Base-by-base conservation (phyloP, 331 rosid genomes). In the Malus hybrid region DNA sequence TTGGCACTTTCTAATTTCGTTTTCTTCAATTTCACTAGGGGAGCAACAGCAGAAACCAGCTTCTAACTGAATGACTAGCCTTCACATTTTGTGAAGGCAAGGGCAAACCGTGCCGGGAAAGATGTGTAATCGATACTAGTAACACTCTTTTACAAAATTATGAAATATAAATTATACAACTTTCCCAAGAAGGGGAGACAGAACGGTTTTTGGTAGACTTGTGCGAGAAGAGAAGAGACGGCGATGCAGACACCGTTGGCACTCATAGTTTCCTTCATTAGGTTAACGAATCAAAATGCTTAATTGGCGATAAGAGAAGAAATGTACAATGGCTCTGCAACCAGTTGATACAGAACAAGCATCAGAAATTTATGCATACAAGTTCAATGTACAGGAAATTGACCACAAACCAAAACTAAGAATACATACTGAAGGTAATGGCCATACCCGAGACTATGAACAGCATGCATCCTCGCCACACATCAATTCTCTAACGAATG, bases 281-380 rank as follows among this genome's bases (percentile, higher is more conserved):
- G 89, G 73, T 63, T 55, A 71, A 87, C 84, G 85, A 86, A 85
- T 86, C 85, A 54, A 86, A 82, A 81, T 82, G 74, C 90, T 83
- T 57, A 84, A 80, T 78, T 77, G 71, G 73, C 73, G 80, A 78
- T 69, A 73, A 86, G 77, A 84, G 75, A 81, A 81, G 78, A 79
- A 80, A 88, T 87, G 81, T 90, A 87, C 87, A 75, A 73, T 24
- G 79, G 71, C 76, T 80, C 97, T 92, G 96, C 93, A 88, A 80
- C 72, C 83, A 80, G 81, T 70, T 27, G 56, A 70, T 27, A 71
- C 70, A 24, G n/a, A 78, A 44, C 78, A 62, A 57, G n/a, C 60
- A 78, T 91, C 76, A 86, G 84, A 29, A 27, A 79, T 77, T 39
- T 59, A 76, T 67, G 33, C 55, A 19, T 28, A 61, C 15, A 28